Base-by-base conservation (phyloP, 1,284 basidiomycete species). In the Ganoderma meredithae region DNA sequence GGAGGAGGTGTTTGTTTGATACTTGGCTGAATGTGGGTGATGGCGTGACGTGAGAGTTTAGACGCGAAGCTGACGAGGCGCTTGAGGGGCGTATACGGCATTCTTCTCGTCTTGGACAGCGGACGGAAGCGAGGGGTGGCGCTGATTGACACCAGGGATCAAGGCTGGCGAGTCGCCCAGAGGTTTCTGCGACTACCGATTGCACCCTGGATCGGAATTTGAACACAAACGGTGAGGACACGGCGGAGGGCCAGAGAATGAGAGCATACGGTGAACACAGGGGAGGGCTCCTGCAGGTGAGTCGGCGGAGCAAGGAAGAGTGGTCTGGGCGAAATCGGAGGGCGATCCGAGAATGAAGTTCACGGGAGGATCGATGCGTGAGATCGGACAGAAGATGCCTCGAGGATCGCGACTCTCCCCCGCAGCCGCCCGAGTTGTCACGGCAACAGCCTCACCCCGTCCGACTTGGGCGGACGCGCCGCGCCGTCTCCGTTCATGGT, bases 331-430 rank as follows among this genome's bases (percentile, higher is more conserved):
- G 27, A 53, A 33, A 63, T 63, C 44, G 47, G 31, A 25, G 17
- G 19, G 31, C 52, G 62, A 62, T 64, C 66, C 65, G 9, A 47
- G 44, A 63, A 67, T 41, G 8, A 19, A 47, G 68, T 69, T 55
- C 53, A 65, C 62, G 66, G 64, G 59, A 65, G 64, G 56, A 67
- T 66, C 64, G 68, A 67, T 67, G 25, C 27, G 58, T 27, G 52
- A 58, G 68, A 69, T 67, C 61, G 47, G 70, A 65, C 53, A 63
- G 67, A 55, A 63, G 44, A 22, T 56, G 66, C 63, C 44, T 63
- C 66, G 68, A 55, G 65, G 65, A 49, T 63, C 61, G 63, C 61
- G 68, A 55, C 53, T 44, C 27, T 56, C 63, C 47, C 47, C 47
- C 58, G 49, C 67, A 60, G 49, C 39, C 52, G 67, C 25, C 17